Conservation (phyloP, 768 basidiomycete genomes). For the Chalciporus chontae region DNA sequence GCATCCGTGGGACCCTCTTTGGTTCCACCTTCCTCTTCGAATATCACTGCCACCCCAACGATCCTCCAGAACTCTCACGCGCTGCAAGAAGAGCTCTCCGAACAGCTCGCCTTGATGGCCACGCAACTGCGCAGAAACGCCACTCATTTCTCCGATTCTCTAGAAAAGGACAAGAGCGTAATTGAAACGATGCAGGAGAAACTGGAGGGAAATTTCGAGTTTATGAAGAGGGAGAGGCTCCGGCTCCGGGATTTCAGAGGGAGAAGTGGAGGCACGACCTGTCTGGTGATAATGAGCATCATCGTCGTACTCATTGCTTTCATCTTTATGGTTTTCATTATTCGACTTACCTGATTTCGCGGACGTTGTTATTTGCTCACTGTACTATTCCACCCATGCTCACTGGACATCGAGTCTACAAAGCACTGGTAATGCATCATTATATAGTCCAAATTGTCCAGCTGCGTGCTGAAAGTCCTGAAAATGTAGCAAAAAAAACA, state of each 20-base stretch:
- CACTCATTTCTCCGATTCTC: constrained; percentile 65
- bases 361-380: constrained; percentile 1
- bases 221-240: constrained; percentile 62
- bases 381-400: background rate
- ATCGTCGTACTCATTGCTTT: constrained; percentile 51
- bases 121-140: constrained; percentile 83
- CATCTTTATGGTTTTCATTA: constrained; percentile 57
- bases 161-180: constrained; percentile 73
- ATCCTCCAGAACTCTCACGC: constrained; percentile 54
- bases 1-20: constrained; percentile 24
- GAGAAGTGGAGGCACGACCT: constrained; percentile 70
- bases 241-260: constrained; percentile 59
- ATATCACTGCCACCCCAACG: constrained; percentile 34
- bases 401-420: background rate
- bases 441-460: constrained; percentile 12
- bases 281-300: constrained; percentile 61
- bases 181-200: constrained; percentile 66
- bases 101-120: constrained; percentile 81
- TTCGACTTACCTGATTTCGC: constrained; percentile 51
- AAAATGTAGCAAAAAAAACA: background rate
- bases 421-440: constrained; percentile 6
- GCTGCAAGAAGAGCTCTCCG: constrained; percentile 70
- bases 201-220: constrained; percentile 67
- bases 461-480: constrained; percentile 9
- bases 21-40: constrained; percentile 32